Evolutionary conservation across 2,329 filamentous ascomycete genomes (phyloP), one percentile per base, ranked within the genome.

Genomic region (Aureobasidium sp.): DNA sequence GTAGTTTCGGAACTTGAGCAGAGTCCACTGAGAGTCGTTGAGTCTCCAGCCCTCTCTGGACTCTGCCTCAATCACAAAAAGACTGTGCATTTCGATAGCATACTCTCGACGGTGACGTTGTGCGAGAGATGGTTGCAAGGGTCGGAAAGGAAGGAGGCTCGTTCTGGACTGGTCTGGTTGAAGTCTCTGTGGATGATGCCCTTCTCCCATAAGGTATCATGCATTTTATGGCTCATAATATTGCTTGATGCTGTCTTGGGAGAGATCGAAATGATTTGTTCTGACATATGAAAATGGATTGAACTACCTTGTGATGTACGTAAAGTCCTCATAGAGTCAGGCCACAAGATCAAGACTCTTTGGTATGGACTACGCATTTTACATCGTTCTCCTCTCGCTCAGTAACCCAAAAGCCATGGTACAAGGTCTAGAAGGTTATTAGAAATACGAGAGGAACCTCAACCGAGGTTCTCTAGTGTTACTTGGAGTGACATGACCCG

Each of bases 301-400:
- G 7, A 29, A 29, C 44, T 47, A 47, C 5, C 44, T 29, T 47
- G 9, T n/a, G 15, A 27, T 57, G 29, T 57, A 57, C 53, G 53
- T 45, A 34, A 12, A 45, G 42, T 57, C 53, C 41, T 31, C 20
- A 22, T 34, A 45, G 36, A 57, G 41, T 27, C 39, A 41, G 41
- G 41, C 53, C n/a, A 45, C 53, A 57, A 56, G 17, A 27, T 45
- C 29, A 41, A 47, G 27, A 37, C 41, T 45, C 41, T 36, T 45
- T 45, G 53, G 39, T 57, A 48, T 57, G 31, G 53, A 45, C 41
- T 22, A 45, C 53, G 53, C 53, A 45, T 57, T 37, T 55, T 15
- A 55, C 52, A 45, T 57, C 41, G n/a, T 47, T 57, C 39, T 57
- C 53, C 39, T 47, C 53, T 57, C 53, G 53, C 53, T 57, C 41